phyloP scores from a whole-genome alignment of 164 flowering plant genomes.

The Kalanchoe fedtschenkoi region DNA sequence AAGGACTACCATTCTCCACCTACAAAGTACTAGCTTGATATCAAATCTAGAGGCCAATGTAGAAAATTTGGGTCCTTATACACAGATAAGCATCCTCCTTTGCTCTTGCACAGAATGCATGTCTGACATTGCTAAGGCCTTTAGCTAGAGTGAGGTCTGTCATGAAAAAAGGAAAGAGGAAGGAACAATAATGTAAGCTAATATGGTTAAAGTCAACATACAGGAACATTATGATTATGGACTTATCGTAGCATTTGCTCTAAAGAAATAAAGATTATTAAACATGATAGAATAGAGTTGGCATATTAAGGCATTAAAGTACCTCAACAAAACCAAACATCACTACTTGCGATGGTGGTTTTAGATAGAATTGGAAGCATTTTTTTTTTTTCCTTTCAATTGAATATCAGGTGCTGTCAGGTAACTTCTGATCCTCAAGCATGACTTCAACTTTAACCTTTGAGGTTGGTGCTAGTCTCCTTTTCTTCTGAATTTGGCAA shows the following conservation, averaged over 20 bases:
- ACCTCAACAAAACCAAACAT: not conserved
- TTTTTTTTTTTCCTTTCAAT: not conserved
- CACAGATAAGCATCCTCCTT: not conserved
- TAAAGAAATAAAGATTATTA: too few species aligned
- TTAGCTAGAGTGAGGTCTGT: not conserved
- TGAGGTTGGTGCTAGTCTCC: not conserved
- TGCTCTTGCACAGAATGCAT: not conserved
- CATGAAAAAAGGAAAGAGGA: not conserved
- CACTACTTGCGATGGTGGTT: not conserved
- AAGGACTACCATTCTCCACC: too few species aligned
- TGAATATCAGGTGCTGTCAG: not conserved
- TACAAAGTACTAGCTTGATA: not conserved
- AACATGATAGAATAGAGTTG: too few species aligned
- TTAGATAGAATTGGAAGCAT: not conserved
- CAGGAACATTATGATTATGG: not conserved
- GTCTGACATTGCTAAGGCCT: too few species aligned
- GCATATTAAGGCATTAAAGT: not conserved
- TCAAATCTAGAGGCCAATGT: not conserved
- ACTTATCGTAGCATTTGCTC: too few species aligned
- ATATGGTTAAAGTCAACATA: not conserved
- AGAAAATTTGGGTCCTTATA: not conserved
- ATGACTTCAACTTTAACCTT: not conserved
- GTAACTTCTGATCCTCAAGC: conserved; percentile 2
- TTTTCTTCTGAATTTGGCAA: not conserved
- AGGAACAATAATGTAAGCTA: not conserved